Evolutionary conservation across 2,329 filamentous ascomycete species (phyloP).

Genomic region (Cercospora beticola): DNA sequence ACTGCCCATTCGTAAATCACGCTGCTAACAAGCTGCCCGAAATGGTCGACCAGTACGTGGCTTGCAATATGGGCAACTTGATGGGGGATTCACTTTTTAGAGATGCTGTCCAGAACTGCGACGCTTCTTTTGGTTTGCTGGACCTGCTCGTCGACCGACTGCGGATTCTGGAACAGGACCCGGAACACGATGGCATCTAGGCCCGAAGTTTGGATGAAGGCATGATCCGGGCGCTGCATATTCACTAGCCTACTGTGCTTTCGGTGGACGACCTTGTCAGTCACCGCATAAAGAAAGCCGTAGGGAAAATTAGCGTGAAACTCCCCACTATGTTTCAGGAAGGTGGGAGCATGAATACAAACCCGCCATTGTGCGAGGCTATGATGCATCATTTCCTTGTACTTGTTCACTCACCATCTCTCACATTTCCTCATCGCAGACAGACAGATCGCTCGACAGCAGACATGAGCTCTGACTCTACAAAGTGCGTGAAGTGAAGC

Average conservation of each 20-base stretch:
- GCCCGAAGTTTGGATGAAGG: not conserved
- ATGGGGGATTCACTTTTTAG: not conserved
- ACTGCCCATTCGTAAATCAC: too few species aligned
- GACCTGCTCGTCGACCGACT: conserved; percentile 1
- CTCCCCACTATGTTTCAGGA: not conserved
- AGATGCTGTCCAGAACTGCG: not conserved
- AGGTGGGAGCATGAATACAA: not conserved
- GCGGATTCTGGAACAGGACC: not conserved
- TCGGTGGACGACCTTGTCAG: too few species aligned
- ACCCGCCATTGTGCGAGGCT: not conserved
- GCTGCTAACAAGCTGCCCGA: not conserved
- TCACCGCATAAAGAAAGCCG: not conserved
- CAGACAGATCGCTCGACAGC: not conserved
- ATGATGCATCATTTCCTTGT: not conserved
- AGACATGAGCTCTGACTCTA: not conserved
- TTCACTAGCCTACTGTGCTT: too few species aligned
- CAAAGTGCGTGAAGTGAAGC: not conserved
- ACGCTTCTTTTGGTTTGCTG: not conserved
- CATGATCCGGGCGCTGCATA: not conserved
- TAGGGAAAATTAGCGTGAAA: not conserved
- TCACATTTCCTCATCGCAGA: not conserved
- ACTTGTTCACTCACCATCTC: not conserved
- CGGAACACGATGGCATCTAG: too few species aligned
- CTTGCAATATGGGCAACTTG: conserved; percentile 12
- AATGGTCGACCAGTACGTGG: conserved; percentile 10